These are phyloP conservation scores for Aspergillus sp. DNA, from an alignment of 2,329 filamentous ascomycete genomes.

Conservation along the genomic window DNA sequence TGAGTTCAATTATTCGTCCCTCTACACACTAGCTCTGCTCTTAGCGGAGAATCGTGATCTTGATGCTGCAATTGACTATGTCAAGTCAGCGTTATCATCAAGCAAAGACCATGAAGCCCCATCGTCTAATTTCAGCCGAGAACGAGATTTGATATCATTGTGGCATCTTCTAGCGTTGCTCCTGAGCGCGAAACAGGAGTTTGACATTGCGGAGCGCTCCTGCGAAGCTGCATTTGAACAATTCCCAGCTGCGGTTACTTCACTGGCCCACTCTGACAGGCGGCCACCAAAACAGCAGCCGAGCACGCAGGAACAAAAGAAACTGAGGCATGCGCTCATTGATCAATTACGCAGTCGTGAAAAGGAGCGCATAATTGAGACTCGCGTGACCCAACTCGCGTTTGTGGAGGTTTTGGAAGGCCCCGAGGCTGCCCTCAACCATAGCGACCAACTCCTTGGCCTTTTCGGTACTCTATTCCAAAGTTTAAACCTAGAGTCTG, in stretches of 20 bases:
- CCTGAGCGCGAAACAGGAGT: constrained; percentile 83
- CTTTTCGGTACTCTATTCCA: constrained; percentile 82
- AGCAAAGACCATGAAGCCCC: constrained; percentile 36
- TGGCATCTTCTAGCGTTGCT: constrained; percentile 91
- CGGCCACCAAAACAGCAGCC: constrained; percentile 29
- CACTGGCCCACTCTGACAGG: constrained; percentile 65
- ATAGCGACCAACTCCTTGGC: constrained; percentile 78
- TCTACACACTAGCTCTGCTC: constrained; percentile 81
- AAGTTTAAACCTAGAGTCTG: constrained; percentile 48
- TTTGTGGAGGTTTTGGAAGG: constrained; percentile 82
- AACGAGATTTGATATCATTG: constrained; percentile 66
- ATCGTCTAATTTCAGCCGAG: constrained; percentile 31
- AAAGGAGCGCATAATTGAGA: constrained; percentile 83
- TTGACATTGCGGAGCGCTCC: constrained; percentile 72
- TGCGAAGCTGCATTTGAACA: constrained; percentile 92
- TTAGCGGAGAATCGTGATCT: constrained; percentile 84
- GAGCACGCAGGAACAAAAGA: constrained; percentile 19
- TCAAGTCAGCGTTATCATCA: constrained; percentile 71
- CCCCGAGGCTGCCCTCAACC: constrained; percentile 80
- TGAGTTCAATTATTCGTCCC: constrained; percentile 68
- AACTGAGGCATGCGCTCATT: constrained; percentile 54
- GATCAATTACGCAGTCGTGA: constrained; percentile 82
- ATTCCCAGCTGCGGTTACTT: constrained; percentile 68
- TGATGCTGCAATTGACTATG: constrained; percentile 74
- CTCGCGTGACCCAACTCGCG: constrained; percentile 91